These are phyloP conservation scores for Aspergillus transmontanensis DNA, from an alignment of 2,329 filamentous ascomycete genomes.

Conservation along the genomic window DNA sequence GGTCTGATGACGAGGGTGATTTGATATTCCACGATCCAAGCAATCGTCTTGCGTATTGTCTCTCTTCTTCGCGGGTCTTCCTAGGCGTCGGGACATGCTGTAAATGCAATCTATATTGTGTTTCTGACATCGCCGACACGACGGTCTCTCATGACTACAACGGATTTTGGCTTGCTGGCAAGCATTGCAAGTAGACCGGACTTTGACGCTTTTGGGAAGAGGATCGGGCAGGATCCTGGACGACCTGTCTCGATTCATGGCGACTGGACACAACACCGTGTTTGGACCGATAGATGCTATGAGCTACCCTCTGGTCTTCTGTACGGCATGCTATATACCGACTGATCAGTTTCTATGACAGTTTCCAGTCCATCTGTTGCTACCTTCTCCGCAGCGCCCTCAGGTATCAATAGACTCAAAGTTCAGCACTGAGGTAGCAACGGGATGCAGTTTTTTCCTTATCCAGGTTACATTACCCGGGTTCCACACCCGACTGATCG, in stretches of 20 bases:
- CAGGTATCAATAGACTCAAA: not conserved
- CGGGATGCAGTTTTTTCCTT: not conserved
- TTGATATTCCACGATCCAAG: not conserved
- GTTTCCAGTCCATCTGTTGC: not conserved
- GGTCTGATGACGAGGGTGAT: not conserved
- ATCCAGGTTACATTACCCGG: constrained; percentile 16
- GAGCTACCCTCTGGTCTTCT: not conserved
- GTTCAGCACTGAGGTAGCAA: constrained; percentile 15
- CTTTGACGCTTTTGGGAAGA: constrained; percentile 37
- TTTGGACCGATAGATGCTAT: not conserved
- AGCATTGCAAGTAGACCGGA: constrained; percentile 42
- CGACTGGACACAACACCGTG: not conserved
- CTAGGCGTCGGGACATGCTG: constrained; percentile 38
- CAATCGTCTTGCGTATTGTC: constrained; percentile 10
- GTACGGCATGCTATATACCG: not conserved
- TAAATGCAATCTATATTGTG: constrained; percentile 39
- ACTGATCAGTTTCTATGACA: not conserved
- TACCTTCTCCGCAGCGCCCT: not conserved
- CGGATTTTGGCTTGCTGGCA: constrained; percentile 43
- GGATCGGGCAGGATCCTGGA: constrained; percentile 10
- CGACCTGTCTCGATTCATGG: constrained; percentile 12
- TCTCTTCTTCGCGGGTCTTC: constrained; percentile 38
- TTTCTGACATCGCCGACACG: constrained; percentile 37
- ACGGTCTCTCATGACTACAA: constrained; percentile 40
- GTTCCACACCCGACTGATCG: constrained; percentile 11